Conservation (phyloP, 2,329 filamentous ascomycete species). For the Curvularia spicifera region DNA sequence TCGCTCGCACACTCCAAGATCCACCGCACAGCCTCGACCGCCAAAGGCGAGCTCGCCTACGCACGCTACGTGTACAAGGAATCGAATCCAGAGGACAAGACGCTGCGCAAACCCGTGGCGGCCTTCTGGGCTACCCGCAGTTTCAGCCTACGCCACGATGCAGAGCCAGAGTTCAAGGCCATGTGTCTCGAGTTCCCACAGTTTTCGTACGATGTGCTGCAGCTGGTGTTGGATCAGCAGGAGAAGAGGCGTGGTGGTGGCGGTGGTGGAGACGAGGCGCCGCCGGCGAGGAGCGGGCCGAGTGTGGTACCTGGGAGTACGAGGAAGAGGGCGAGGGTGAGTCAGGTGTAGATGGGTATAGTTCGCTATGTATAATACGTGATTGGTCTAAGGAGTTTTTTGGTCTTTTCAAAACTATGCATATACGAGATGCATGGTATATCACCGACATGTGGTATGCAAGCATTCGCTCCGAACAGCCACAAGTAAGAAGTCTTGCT, state of each 20-base stretch:
- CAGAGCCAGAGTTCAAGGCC: conserved; percentile 81
- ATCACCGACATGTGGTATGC: too few species aligned
- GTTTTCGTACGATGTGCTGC: conserved; percentile 91
- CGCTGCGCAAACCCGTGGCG: conserved; percentile 82
- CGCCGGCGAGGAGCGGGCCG: conserved; percentile 39
- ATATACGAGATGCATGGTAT: too few species aligned
- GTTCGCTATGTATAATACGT: neutral
- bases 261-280: conserved; percentile 12
- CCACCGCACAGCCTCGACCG: conserved; percentile 85
- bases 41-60: conserved; percentile 88
- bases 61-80: conserved; percentile 88
- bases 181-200: conserved; percentile 90
- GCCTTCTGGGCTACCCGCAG: conserved; percentile 85
- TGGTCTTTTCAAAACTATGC: neutral
- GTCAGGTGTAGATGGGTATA: conserved; percentile 29
- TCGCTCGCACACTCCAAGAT: conserved; percentile 86
- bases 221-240: conserved; percentile 61
- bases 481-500: neutral
- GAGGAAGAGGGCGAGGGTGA: conserved; percentile 42
- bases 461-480: neutral
- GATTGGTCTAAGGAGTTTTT: conserved; percentile 7
- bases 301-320: conserved; percentile 46
- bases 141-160: conserved; percentile 83
- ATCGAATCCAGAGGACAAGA: conserved; percentile 70
- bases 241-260: conserved; percentile 50